These are phyloP conservation scores for Acanthamoeba quina DNA, from an alignment of 208 protist genomes.

Conservation along the genomic window DNA sequence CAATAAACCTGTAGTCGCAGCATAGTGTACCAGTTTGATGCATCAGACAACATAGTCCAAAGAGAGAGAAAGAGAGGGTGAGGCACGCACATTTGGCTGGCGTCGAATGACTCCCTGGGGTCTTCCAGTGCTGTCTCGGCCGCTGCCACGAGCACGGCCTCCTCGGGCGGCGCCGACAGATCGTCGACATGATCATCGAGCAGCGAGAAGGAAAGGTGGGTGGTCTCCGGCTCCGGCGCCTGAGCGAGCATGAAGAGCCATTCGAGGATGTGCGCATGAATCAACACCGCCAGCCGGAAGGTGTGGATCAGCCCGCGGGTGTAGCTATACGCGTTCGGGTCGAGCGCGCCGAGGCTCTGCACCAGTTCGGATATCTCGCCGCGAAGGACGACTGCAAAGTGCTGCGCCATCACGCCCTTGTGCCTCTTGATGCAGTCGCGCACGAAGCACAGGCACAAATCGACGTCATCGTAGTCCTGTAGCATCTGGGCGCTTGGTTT, in stretches of 20 bases:
- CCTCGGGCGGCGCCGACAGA: too few species aligned
- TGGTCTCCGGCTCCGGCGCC: neutral
- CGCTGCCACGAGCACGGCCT: neutral
- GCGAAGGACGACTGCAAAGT: neutral
- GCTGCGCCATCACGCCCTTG: neutral
- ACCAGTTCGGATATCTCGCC: neutral
- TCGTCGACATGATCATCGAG: too few species aligned
- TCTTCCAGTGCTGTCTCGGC: neutral
- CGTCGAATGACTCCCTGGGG: neutral
- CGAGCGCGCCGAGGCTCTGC: neutral
- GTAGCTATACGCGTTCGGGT: constrained; percentile 16
- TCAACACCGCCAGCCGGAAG: neutral
- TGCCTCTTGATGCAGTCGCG: neutral
- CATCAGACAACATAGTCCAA: too few species aligned
- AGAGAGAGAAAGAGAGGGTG: too few species aligned
- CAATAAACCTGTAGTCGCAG: neutral
- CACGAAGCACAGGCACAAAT: neutral
- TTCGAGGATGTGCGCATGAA: neutral
- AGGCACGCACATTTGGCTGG: neutral
- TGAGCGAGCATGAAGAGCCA: constrained; percentile 14
- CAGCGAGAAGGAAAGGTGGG: neutral
- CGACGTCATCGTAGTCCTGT: neutral
- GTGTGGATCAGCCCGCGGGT: constrained; percentile 3
- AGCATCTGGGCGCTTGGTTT: neutral
- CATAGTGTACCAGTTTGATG: too few species aligned